These are phyloP conservation scores for Favolaschia claudopus DNA, from an alignment of 768 basidiomycete genomes.

Conservation along the genomic window DNA sequence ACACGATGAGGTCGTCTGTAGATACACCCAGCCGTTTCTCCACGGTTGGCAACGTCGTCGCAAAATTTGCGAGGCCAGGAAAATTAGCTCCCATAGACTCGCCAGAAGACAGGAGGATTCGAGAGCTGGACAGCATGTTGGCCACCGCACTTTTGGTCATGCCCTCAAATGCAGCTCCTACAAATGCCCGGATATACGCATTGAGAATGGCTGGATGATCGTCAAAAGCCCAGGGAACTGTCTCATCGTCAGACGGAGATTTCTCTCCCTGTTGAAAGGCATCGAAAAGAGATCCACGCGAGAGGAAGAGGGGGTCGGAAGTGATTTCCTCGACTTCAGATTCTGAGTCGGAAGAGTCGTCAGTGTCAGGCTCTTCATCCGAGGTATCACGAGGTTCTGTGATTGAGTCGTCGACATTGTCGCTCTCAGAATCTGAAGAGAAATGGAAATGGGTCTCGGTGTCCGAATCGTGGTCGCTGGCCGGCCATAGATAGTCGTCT, in stretches of 20 bases:
- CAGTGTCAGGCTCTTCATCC: not conserved
- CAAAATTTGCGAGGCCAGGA: conserved; percentile 24
- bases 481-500: no score
- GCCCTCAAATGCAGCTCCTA: conserved; percentile 23
- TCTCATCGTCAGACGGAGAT: not conserved
- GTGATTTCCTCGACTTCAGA: not conserved
- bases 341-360: not conserved
- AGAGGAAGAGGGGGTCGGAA: not conserved
- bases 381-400: no score
- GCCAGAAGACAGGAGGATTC: not conserved
- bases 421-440: no score
- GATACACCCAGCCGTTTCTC: conserved; percentile 29
- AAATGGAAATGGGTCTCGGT: no score
- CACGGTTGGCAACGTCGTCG: conserved; percentile 26
- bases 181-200: conserved; percentile 31
- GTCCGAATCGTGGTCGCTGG: no score
- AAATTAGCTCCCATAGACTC: not conserved
- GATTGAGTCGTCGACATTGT: no score
- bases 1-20: conserved; percentile 23
- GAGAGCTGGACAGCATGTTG: conserved; percentile 13
- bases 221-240: conserved; percentile 29
- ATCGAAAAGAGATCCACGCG: not conserved
- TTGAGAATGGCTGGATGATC: conserved; percentile 32
- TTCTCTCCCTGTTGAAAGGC: no score
- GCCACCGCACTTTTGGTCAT: conserved; percentile 19